Conservation (phyloP, 352 stramenopile genomes). For the Phytophthora ohioensis region DNA sequence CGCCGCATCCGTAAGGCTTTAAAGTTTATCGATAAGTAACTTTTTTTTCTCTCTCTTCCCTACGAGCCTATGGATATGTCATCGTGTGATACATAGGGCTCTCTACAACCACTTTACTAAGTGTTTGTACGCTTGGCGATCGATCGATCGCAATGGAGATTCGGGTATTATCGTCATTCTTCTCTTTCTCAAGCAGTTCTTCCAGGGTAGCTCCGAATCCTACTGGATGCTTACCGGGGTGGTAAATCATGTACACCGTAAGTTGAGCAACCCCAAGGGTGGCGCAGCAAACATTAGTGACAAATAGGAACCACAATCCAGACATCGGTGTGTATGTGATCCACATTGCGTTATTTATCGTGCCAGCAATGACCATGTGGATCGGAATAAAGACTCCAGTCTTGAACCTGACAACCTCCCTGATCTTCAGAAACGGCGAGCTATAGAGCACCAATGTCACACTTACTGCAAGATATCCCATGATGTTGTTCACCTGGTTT, state of each 20-base stretch:
- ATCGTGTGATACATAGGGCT: conserved; percentile 38
- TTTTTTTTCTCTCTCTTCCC: not conserved
- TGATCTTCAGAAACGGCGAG: conserved; percentile 61
- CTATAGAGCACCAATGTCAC: conserved; percentile 59
- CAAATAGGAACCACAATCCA: conserved; percentile 59
- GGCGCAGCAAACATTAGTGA: conserved; percentile 52
- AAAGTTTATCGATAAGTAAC: no score
- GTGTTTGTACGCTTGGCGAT: conserved; percentile 3
- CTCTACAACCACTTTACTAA: not conserved
- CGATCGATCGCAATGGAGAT: conserved; percentile 29
- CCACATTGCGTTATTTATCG: conserved; percentile 64
- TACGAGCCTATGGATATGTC: conserved; percentile 26
- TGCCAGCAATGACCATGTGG: conserved; percentile 58
- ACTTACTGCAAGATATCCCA: conserved; percentile 44
- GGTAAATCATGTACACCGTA: conserved; percentile 52
- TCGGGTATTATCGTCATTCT: conserved; percentile 10
- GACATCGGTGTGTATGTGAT: conserved; percentile 53
- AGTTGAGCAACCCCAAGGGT: conserved; percentile 45
- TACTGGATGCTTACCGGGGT: conserved; percentile 54
- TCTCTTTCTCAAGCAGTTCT: conserved; percentile 36
- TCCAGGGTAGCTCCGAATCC: conserved; percentile 25
- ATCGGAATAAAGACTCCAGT: conserved; percentile 60
- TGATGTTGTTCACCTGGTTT: conserved; percentile 41
- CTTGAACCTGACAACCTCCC: conserved; percentile 51
- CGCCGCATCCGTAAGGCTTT: no score